Evolutionary conservation across 306 rosid species (phyloP), one percentile per base, ranked within the genome.

Genomic region (Biancaea sappan): DNA sequence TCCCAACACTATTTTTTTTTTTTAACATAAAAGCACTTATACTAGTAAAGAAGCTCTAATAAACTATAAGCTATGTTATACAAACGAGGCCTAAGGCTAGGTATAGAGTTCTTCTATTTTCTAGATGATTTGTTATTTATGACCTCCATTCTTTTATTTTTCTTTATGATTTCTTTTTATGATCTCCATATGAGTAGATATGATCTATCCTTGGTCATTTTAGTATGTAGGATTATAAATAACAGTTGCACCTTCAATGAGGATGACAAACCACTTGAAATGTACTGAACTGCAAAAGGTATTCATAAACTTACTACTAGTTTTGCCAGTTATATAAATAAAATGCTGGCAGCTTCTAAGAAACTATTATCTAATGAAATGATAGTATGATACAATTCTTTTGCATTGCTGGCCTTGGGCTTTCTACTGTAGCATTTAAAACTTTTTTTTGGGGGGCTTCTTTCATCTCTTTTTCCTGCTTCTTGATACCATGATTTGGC

Each of bases 21-120:
- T n/a, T n/a, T n/a, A n/a, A n/a, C n/a, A n/a, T n/a, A n/a, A n/a
- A n/a, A n/a, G n/a, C n/a, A n/a, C n/a, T n/a, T n/a, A n/a, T n/a
- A n/a, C n/a, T n/a, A n/a, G n/a, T n/a, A n/a, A n/a, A n/a, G n/a
- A n/a, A n/a, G n/a, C n/a, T n/a, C n/a, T n/a, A n/a, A n/a, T n/a
- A n/a, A n/a, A n/a, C n/a, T n/a, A n/a, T n/a, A n/a, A n/a, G n/a
- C n/a, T n/a, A n/a, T n/a, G n/a, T n/a, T n/a, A n/a, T n/a, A n/a
- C n/a, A n/a, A n/a, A n/a, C n/a, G n/a, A n/a, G n/a, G n/a, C n/a
- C n/a, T n/a, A n/a, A n/a, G 75, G 70, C 38, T 76, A 56, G 69
- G 29, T 80, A 63, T 40, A 38, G 24, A 29, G 13, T 70, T 47
- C 64, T 54, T 76, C 74, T 56, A 51, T 75, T 81, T 65, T 51